Base-by-base conservation (phyloP, 1,284 basidiomycete species). In the Porogramme epimiltina region DNA sequence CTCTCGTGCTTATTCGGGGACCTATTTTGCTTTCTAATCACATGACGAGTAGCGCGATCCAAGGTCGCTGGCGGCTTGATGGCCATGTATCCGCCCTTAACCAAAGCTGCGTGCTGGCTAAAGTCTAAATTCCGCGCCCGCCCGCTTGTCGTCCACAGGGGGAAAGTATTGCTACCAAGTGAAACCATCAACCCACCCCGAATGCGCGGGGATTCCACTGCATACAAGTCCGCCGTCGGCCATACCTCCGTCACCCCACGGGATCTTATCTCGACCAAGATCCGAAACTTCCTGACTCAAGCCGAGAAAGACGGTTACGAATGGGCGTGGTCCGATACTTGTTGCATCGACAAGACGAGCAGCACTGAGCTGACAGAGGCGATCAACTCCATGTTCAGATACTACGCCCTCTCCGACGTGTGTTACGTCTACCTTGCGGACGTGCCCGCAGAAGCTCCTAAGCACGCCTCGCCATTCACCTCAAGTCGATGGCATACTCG, bases 261-360 rank as follows among this genome's bases (percentile, higher is more conserved):
- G 39, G 24, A 8, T 47, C 20, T 18, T 25, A 11, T 39, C 36
- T n/a, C 23, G n/a, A n/a, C n/a, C 23, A 41, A 47, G 20, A 40
- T 47, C n/a, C 26, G 46, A 3, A 19, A 4, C 24, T 31, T 20
- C 19, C 22, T 19, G 28, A 8, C 4, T 16, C 19, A 34, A 19
- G 46, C 51, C 3, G 42, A 26, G 42, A 37, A 16, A 4, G 36
- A 49, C 16, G 51, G 51, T 10, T 45, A 28, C 38, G 16, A 28
- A 20, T 49, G 46, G 46, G 38, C 40, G n/a, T 53, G 51, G 51
- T 18, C 40, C 31, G 51, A 53, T n/a, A 49, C 51, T 8, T 48
- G 51, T 28, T 53, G 47, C 42, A 48, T 53, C 38, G 38, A 53
- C 47, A 53, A 52, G 41, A 45, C 38, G 34, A 53, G 47, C 43